Conservation (phyloP, 2,329 filamentous ascomycete species). For the Trichocomaceae sp. region DNA sequence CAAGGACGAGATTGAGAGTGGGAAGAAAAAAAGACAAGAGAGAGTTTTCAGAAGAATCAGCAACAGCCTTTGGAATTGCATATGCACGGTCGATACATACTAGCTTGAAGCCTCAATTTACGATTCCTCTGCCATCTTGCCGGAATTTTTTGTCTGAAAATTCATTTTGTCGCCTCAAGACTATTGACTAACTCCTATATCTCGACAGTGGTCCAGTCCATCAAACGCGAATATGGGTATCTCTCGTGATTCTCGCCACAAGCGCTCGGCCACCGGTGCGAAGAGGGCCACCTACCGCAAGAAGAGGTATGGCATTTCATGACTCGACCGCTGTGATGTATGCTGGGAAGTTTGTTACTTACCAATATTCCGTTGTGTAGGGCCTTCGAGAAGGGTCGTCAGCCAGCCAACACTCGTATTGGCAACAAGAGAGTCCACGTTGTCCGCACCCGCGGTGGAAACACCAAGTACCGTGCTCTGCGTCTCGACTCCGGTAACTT, state of each 20-base stretch:
- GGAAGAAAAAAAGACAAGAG: not conserved
- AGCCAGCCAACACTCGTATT: slow-evolving; percentile 99
- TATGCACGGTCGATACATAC: slow-evolving; percentile 5
- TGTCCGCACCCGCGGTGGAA: slow-evolving; percentile 94
- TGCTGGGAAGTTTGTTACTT: not conserved
- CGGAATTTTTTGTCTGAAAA: not conserved
- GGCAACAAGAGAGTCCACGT: slow-evolving; percentile 93
- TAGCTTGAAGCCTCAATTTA: not conserved
- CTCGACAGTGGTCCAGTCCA: slow-evolving; percentile 40
- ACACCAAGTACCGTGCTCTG: slow-evolving; percentile 99
- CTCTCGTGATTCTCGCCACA: slow-evolving; percentile 99
- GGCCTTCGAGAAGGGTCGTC: slow-evolving; percentile 99
- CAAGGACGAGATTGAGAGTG: not conserved
- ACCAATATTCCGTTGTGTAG: slow-evolving; percentile 53
- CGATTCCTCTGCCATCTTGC: not conserved
- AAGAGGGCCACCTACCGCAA: slow-evolving; percentile 87
- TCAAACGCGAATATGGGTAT: slow-evolving; percentile 93
- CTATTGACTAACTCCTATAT: slow-evolving; percentile 8
- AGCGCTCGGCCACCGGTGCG: slow-evolving; percentile 97
- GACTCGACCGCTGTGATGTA: not conserved
- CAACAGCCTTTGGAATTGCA: slow-evolving; percentile 1
- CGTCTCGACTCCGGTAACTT: slow-evolving; percentile 99
- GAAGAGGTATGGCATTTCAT: slow-evolving; percentile 43
- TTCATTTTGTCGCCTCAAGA: not conserved
- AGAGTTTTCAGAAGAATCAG: not conserved